Base-by-base conservation (phyloP, 495 filamentous ascomycete species). In the Aspergillus conjunctus region DNA sequence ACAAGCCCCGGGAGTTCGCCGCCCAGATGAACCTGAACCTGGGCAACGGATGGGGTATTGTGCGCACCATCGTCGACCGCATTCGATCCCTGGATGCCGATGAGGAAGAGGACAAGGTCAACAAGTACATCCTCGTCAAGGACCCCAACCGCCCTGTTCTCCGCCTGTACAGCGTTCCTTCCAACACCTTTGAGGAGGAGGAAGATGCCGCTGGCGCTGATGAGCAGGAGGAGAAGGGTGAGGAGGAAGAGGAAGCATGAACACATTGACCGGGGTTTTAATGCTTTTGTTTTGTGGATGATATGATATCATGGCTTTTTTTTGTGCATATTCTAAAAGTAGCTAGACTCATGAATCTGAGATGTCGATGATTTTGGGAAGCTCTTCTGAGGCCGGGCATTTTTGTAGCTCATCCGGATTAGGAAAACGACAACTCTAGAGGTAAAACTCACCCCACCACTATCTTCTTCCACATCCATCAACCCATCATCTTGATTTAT, bases 41-140 rank as follows among this genome's bases (percentile, higher is more conserved):
- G 41, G 88, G 88, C 69, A 98, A 98, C 77, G 95, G 95, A 61
- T 98, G 95, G 95, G 94, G 93, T 76, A 98, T 98, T 57, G 95
- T 98, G 45, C 90, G 94, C 61, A 98, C 95, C 14, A 94, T 98
- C 64, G 88, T 91, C 59, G 94, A 98, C 75, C 95, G 97, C 85
- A 80, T 81, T 51, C 71, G 77, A 54, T 70, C 68, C 31, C 74
- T 83, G 34, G 74, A 77, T 64, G 89, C 88, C 65, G 89, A 91
- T 68, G 89, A 88, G 64, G 89, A 87, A 53, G 85, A 87, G 58
- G 88, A 77, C 41, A 90, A 75, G 59, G 69, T 80, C 43, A 79
- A 76, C 71, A 87, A 88, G 75, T 89, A 87, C 68, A 83, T 89
- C 52, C 78, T 88, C 17, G 82, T 88, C 63, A 88, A 88, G 89